Percentiles rank a stretch among this genome's conserved stretches.
These are phyloP conservation scores for Mycena albidolilacea DNA, from an alignment of 768 basidiomycete genomes.

Conservation along the genomic window DNA sequence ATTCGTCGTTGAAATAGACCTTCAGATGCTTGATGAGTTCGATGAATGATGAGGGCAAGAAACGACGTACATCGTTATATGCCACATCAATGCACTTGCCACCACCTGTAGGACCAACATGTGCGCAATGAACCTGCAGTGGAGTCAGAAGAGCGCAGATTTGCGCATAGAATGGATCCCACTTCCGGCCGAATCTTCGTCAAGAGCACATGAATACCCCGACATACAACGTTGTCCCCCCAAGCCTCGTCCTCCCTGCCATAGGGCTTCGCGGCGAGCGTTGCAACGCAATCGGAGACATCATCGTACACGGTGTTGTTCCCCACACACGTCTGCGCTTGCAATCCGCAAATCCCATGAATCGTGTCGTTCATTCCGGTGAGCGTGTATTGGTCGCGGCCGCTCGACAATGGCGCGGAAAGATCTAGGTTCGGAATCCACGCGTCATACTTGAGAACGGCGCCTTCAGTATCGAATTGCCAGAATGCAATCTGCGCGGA, in stretches of 20 bases:
- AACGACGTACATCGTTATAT: slow-evolving; percentile 20
- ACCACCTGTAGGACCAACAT: slow-evolving; percentile 21
- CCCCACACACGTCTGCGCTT: slow-evolving; percentile 14
- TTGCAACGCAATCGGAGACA: neutral
- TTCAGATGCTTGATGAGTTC: too few relatives aligned
- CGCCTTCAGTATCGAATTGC: neutral
- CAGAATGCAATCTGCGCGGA: slow-evolving; percentile 10
- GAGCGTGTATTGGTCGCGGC: neutral
- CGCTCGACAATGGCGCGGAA: neutral
- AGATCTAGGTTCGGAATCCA: slow-evolving; percentile 1
- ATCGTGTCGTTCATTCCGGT: too few relatives aligned
- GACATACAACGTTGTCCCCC: slow-evolving; percentile 28
- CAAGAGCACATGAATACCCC: slow-evolving; percentile 11
- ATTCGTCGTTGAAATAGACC: neutral
- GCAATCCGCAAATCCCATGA: slow-evolving; percentile 3
- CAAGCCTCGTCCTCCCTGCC: slow-evolving; percentile 21
- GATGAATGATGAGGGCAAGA: neutral
- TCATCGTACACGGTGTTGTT: slow-evolving; percentile 6
- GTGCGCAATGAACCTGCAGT: slow-evolving; percentile 18
- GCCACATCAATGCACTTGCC: slow-evolving; percentile 26
- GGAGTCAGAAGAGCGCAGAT: neutral
- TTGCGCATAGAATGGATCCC: neutral
- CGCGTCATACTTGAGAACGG: slow-evolving; percentile 2
- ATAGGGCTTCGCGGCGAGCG: slow-evolving; percentile 10
- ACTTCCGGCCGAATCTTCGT: slow-evolving; percentile 21